Evolutionary conservation across 495 filamentous ascomycete genomes (phyloP), one percentile per base, ranked within the genome.

Genomic region (Aspergillus sclerotiicarbonarius): DNA sequence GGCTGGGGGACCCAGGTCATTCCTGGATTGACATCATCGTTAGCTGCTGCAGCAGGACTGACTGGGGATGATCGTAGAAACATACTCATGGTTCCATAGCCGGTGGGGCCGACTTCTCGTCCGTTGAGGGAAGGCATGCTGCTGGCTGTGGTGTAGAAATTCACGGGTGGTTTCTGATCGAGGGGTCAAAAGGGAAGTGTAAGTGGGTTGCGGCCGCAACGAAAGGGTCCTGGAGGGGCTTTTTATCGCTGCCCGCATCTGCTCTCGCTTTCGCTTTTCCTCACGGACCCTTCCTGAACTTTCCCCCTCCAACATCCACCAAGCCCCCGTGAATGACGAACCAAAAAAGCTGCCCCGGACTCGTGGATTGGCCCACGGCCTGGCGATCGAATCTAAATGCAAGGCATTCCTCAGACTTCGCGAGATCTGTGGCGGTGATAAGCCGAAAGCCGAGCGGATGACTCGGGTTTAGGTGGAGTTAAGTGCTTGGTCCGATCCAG

Each of bases 1-100:
- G 83, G 85, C 3, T 78, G 63, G 4, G 74, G 61, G n/a, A 85
- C 78, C 89, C 89, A 92, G 46, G 90, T 94, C 60, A 93, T 76
- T 63, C 89, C 86, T 89, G 60, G 15, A 16, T 30, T 21, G 13
- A 46, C 20, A 13, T 20, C 20, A 13, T 20, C n/a, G 45, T 48
- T 10, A 48, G 45, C 19, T 48, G 8, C 6, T 21, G 15, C 20
- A 16, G 33, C n/a, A n/a, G n/a, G n/a, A n/a, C n/a, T n/a, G 10
- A 52, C 8, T 6, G 33, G 20, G 7, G 16, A 46, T 35, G 33
- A 7, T 7, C 13, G 9, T 37, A 41, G 37, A 41, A 41, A 55
- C 65, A 33, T 70, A 78, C 75, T 66, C 80, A 82, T 76, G 8
- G 74, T 66, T 43, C 80, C 80, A 60, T 76, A 74, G 52, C 78